Conservation (phyloP, 139 green algal species). For the Medakamo hakoo region DNA sequence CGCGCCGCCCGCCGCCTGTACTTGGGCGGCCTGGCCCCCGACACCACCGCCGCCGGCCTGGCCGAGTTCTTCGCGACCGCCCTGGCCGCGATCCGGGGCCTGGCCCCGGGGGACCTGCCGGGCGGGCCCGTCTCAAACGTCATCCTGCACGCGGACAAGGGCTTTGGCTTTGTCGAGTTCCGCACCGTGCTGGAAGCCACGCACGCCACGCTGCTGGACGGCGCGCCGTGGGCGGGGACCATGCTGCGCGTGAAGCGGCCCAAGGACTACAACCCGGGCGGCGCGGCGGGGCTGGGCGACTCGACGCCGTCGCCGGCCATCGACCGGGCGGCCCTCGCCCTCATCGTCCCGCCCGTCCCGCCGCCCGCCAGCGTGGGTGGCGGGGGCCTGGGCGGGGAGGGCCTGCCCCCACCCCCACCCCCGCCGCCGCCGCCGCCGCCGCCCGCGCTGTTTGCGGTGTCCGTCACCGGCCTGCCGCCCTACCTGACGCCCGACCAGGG, state of each 20-base stretch:
- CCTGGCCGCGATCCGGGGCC: background rate
- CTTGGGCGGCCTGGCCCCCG: conserved; percentile 83
- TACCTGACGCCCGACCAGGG: conserved; percentile 89
- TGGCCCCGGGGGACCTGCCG: conserved; percentile 13
- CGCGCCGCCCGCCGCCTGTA: conserved; percentile 86
- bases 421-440: conserved; percentile 1
- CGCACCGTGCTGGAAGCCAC: conserved; percentile 81
- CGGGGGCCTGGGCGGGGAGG: background rate
- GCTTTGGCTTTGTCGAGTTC: conserved; percentile 96
- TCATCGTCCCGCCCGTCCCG: background rate
- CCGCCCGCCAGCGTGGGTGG: background rate
- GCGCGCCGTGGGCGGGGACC: conserved; percentile 92
- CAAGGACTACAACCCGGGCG: conserved; percentile 93
- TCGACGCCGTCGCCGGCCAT: background rate
- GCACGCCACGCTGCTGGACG: conserved; percentile 87
- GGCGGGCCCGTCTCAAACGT: conserved; percentile 86
- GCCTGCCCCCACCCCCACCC: conserved; percentile 1
- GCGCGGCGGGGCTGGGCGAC: conserved; percentile 42
- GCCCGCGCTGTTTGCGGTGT: conserved; percentile 84
- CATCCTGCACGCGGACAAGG: conserved; percentile 97
- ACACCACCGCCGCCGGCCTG: conserved; percentile 68
- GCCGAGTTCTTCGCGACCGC: conserved; percentile 61
- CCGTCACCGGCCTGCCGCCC: conserved; percentile 93
- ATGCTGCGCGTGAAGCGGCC: conserved; percentile 77
- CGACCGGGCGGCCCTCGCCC: background rate